Percentiles rank a stretch among this genome's conserved stretches.
Evolutionary conservation across 2,329 filamentous ascomycete genomes (phyloP).

Genomic region (Sclerotinia minor): DNA sequence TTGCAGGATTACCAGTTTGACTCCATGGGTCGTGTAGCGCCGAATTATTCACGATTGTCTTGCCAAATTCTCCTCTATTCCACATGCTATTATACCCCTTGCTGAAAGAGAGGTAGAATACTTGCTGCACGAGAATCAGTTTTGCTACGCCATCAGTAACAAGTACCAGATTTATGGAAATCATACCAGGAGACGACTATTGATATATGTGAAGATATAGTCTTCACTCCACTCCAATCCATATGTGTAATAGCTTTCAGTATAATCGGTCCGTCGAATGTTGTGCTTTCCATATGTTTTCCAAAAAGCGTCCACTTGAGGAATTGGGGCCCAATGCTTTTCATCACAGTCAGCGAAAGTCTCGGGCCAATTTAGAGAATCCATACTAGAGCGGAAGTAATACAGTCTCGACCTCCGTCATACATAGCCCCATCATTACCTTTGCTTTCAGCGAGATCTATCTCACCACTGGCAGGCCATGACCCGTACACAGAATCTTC

Average conservation of each 20-base stretch:
- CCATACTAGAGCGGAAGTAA: slow-evolving; percentile 50
- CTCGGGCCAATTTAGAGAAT: not conserved
- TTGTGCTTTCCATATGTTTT: slow-evolving; percentile 27
- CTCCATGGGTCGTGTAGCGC: slow-evolving; percentile 49
- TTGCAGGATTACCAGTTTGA: slow-evolving; percentile 41
- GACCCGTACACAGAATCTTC: slow-evolving; percentile 49
- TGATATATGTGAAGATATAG: slow-evolving; percentile 56
- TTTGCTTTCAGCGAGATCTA: slow-evolving; percentile 53
- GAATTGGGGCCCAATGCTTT: slow-evolving; percentile 48
- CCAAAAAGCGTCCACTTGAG: slow-evolving; percentile 37
- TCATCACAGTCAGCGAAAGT: not conserved
- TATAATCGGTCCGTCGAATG: slow-evolving; percentile 45
- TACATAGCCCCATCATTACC: slow-evolving; percentile 48
- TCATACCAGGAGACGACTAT: slow-evolving; percentile 45
- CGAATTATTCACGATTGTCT: slow-evolving; percentile 46
- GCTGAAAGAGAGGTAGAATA: slow-evolving; percentile 42
- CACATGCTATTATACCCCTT: slow-evolving; percentile 36
- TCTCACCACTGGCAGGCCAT: slow-evolving; percentile 55
- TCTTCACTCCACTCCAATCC: slow-evolving; percentile 54
- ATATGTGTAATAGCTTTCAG: slow-evolving; percentile 51
- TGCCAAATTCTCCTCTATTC: slow-evolving; percentile 47
- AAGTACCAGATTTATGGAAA: not conserved
- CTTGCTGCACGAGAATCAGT: slow-evolving; percentile 42
- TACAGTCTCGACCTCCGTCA: slow-evolving; percentile 46
- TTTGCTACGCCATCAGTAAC: not conserved